A percentile compares a stretch with the other conserved stretches of the same genome.
These are phyloP conservation scores for Catharanthus roseus DNA, from an alignment of 257 asterid species.

Conservation along the genomic window DNA sequence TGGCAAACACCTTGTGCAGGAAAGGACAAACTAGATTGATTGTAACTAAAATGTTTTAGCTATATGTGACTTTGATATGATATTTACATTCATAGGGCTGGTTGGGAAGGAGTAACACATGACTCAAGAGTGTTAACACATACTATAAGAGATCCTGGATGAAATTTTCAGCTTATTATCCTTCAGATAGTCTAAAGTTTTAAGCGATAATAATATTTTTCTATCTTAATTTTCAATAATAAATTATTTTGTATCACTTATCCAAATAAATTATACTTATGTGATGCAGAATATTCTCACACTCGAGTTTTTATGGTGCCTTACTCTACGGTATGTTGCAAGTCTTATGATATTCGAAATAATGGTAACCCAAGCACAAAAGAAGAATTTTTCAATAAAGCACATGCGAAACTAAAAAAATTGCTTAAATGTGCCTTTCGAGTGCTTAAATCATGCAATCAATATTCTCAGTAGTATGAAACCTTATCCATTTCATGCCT, in stretches of 20 bases:
- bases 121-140: too few species aligned
- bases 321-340: background rate
- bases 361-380: background rate
- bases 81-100: background rate
- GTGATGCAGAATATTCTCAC: background rate
- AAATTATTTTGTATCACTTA: background rate
- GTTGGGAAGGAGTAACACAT: conserved; percentile 8
- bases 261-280: background rate
- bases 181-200: background rate
- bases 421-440: background rate
- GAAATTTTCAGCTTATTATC: background rate
- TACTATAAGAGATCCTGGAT: background rate
- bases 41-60: background rate
- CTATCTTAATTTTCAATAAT: background rate
- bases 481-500: background rate
- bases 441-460: background rate
- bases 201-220: too few species aligned
- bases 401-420: background rate
- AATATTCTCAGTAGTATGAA: background rate
- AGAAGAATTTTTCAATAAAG: background rate
- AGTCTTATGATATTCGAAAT: background rate
- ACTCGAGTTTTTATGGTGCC: background rate
- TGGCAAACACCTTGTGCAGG: background rate
- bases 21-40: background rate
- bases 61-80: background rate